These are phyloP conservation scores for Trichoderma sp. DNA, from an alignment of 2,329 filamentous ascomycete species.

Conservation along the genomic window DNA sequence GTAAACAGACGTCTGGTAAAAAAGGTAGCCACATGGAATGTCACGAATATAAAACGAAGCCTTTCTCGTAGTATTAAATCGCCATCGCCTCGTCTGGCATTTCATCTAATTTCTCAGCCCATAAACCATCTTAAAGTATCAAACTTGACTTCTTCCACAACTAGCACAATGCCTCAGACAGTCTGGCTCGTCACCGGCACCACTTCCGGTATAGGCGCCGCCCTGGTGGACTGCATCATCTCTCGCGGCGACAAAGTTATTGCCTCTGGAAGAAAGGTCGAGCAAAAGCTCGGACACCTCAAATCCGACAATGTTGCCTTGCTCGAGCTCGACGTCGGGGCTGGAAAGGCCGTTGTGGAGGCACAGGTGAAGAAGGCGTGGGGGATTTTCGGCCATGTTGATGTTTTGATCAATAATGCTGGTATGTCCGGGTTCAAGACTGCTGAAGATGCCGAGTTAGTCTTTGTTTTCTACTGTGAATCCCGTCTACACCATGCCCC, in stretches of 20 bases:
- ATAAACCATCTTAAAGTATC: not conserved
- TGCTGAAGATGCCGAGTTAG: slow-evolving; percentile 39
- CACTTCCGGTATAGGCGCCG: slow-evolving; percentile 38
- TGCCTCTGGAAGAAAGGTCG: slow-evolving; percentile 35
- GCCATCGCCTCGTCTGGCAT: too few species aligned
- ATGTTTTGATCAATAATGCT: slow-evolving; percentile 42
- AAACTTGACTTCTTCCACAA: not conserved
- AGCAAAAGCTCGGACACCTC: slow-evolving; percentile 31
- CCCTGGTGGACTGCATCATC: slow-evolving; percentile 32
- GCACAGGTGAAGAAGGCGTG: slow-evolving; percentile 33
- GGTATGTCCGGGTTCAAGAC: slow-evolving; percentile 34
- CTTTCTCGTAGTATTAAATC: not conserved
- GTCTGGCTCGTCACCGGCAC: slow-evolving; percentile 40
- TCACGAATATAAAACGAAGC: not conserved
- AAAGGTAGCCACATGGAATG: not conserved
- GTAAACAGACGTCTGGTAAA: not conserved
- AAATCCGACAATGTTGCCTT: slow-evolving; percentile 32
- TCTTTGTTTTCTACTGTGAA: not conserved
- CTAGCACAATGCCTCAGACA: slow-evolving; percentile 32
- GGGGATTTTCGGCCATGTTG: slow-evolving; percentile 37
- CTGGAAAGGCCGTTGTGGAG: slow-evolving; percentile 28
- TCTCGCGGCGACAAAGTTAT: slow-evolving; percentile 37
- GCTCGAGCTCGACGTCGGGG: slow-evolving; percentile 38
- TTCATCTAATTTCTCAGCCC: too few species aligned
- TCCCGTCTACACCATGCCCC: not conserved